Evolutionary conservation across 2,329 filamentous ascomycete genomes (phyloP), one percentile per base, ranked within the genome.

Genomic region (Aspergillus sclerotialis): DNA sequence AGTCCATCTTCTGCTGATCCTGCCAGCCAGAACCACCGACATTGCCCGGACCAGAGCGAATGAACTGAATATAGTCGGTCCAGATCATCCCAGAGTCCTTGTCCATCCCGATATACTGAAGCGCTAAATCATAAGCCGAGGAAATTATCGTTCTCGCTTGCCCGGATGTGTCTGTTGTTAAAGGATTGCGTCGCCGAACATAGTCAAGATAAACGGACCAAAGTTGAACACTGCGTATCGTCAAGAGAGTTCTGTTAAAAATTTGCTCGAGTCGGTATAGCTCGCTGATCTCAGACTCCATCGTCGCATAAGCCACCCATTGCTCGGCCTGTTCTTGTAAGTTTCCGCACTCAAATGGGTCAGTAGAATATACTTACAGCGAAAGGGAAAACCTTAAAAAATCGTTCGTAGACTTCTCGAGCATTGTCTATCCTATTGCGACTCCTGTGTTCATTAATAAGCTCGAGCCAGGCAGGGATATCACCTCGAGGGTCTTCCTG

Each of bases 1-100:
- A 72, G 51, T 98, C 92, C 83, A 94, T 94, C 70, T 98, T 98
- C 57, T 96, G 92, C 63, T 90, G 84, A 55, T 96, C 92, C 61
- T 96, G 89, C 93, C 92, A 98, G 38, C 78, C 81, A 38, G 73
- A 81, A 28, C 90, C 92, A 16, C 89, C 90, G 38, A 92, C 76
- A 38, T 79, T 79, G 5, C 92, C 92, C 1, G 92, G 92, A 0
- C 84, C 86, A 25, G 78, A 84, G 56, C 88, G 89, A 60, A 96
- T 78, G 56, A 98, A 95, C 46, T 92, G 80, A 41, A 98, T 82
- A 52, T 96, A 96, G 46, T 98, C 92, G 39, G 83, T 78, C 92
- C 92, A 98, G 37, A 98, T 81, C 44, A 75, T 77, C 23, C 88
- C 90, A 8, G 89, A 82, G 52, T 94, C 87, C 53, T 88, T 84